Evolutionary conservation across 345 rosid genomes (phyloP), one percentile per base, ranked within the genome.

Genomic region (Bruguiera sexangula): DNA sequence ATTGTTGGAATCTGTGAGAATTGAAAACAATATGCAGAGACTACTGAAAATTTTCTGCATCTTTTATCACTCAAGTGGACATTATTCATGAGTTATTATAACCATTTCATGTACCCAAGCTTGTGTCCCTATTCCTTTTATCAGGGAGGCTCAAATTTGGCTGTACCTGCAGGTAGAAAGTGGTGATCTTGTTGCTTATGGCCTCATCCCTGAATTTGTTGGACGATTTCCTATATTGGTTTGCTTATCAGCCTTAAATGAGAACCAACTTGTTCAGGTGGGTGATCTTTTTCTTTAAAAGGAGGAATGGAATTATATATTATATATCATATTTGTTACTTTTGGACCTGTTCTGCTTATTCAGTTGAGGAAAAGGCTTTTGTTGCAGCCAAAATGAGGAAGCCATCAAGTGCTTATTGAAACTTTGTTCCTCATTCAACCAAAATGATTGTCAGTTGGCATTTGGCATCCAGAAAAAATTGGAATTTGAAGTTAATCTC

Each of bases 161-260:
- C 32, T 77, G 73, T 56, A 48, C 46, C 67, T 80, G 77, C 85
- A 89, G 97, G 96, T 86, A 62, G 97, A 94, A 78, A 91, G 98
- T 80, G 74, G 86, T 18, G 97, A 94, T 84, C 92, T 94, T 46
- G 86, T 88, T 67, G 90, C 98, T 26, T 90, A 93, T 65, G 98
- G 98, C 48, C 97, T 93, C 68, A 93, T 93, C 78, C 98, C 98
- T 5, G 98, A 93, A 80, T 93, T 90, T 81, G 84, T 93, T 68
- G 98, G 98, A 67, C 94, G 97, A 30, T 89, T 93, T 75, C 97
- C 97, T 10, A 82, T 93, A 70, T 71, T 93, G 78, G 97, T 87
- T 75, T 85, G 96, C 77, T 86, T 93, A 80, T 82, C 88, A 73
- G 92, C 97, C 77, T 83, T 93, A 67, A 84, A 93, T 15, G 97